Conservation (phyloP, 371 early-diverging fungal genomes). For the Zancudomyces culisetae region DNA sequence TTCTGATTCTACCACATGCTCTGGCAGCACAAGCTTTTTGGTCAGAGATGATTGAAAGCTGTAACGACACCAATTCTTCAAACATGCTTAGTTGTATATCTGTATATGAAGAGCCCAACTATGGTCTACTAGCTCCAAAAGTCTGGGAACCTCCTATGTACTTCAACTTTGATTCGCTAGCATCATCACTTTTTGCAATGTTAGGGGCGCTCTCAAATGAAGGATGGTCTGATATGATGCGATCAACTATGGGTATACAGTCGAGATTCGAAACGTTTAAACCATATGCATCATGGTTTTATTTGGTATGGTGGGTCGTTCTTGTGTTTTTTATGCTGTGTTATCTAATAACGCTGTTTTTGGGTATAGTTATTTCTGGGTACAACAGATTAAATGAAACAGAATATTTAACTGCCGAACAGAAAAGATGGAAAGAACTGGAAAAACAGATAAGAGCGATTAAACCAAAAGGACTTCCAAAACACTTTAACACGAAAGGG, state of each 20-base stretch:
- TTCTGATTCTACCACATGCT: conserved; percentile 43
- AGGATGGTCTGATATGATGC: conserved; percentile 47
- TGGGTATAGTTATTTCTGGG: conserved; percentile 48
- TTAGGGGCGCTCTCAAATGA: conserved; percentile 49
- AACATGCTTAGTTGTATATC: conserved; percentile 24
- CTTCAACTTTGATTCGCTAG: conserved; percentile 48
- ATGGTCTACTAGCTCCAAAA: conserved; percentile 28
- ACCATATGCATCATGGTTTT: conserved; percentile 30
- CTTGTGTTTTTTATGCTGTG: conserved; percentile 42
- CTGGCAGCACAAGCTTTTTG: conserved; percentile 44
- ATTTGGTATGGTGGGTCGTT: conserved; percentile 40
- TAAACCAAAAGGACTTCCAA: conserved; percentile 34
- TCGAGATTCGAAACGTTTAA: conserved; percentile 29
- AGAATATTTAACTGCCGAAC: conserved; percentile 43
- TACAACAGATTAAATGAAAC: conserved; percentile 39
- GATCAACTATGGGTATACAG: conserved; percentile 30
- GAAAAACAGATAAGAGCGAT: conserved; percentile 38
- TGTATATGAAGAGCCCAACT: conserved; percentile 19
- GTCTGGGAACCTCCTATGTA: conserved; percentile 42
- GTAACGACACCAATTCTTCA: conserved; percentile 28
- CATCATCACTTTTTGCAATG: conserved; percentile 32
- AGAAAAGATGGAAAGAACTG: conserved; percentile 48
- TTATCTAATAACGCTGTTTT: conserved; percentile 41
- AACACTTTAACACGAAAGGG: conserved; percentile 12
- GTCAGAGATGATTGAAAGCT: conserved; percentile 31